These are phyloP conservation scores for Populus ilicifolia DNA, from an alignment of 345 rosid species.

Conservation along the genomic window DNA sequence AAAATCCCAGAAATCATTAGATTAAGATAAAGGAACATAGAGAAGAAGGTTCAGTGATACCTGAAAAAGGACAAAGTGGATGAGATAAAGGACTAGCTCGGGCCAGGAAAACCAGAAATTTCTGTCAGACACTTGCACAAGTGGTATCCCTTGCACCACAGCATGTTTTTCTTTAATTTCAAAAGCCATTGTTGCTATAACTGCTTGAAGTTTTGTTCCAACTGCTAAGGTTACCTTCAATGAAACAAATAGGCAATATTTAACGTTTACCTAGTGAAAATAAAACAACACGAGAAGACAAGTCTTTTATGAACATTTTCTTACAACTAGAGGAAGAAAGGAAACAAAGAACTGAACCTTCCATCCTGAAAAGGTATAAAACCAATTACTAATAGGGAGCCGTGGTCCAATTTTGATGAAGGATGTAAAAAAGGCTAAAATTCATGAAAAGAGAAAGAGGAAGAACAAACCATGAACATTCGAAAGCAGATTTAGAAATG, in stretches of 20 bases:
- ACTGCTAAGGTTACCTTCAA: conserved; percentile 75
- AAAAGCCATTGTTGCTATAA: conserved; percentile 78
- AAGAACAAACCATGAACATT: conserved; percentile 66
- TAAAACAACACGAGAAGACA: background rate
- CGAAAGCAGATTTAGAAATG: conserved; percentile 59
- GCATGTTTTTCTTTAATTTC: conserved; percentile 89
- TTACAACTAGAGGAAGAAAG: conserved; percentile 69
- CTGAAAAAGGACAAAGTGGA: conserved; percentile 92
- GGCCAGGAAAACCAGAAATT: conserved; percentile 91
- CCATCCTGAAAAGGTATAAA: conserved; percentile 56
- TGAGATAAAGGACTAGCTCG: conserved; percentile 59
- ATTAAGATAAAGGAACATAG: background rate
- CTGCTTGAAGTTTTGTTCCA: conserved; percentile 88
- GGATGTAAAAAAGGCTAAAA: background rate
- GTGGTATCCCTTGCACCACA: conserved; percentile 94
- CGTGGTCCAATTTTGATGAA: background rate
- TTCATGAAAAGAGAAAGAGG: background rate
- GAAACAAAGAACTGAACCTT: conserved; percentile 53
- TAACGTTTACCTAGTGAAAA: background rate
- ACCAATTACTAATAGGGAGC: background rate
- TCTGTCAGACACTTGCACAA: conserved; percentile 75
- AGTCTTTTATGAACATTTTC: conserved; percentile 19
- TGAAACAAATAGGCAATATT: conserved; percentile 7
- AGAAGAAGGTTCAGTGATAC: conserved; percentile 27
- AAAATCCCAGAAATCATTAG: background rate